Evolutionary conservation across 352 stramenopile genomes (phyloP), one percentile per base, ranked within the genome.

Genomic region (Globisporangium megalacanthum): DNA sequence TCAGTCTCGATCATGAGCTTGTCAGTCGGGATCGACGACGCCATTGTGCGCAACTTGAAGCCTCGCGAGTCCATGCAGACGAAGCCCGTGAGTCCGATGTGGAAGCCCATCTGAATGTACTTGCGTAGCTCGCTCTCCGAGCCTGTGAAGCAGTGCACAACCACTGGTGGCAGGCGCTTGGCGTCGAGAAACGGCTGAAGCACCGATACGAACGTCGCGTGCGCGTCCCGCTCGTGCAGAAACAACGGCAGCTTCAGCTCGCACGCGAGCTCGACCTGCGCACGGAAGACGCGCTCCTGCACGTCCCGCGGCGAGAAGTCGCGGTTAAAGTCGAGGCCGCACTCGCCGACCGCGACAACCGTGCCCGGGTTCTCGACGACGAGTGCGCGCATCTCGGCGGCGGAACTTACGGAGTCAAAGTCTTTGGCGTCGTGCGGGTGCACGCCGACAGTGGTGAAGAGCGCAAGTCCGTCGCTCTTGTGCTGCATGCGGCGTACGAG

Each of bases 321-420:
- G 35, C 94, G 86, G 73, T 98, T 97, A 63, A 98, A 99, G 70
- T 99, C 95, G 15, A 99, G 73, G 44, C 95, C 96, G 60, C 89
- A 98, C 70, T 99, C 96, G 47, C 95, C 96, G 22, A 99, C 77
- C 14, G 95, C 96, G 35, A 91, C 85, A 33, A 97, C 85, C 48
- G 82, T 76, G 37, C 72, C 69, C 7, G 60, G 61, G 46, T 86
- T 64, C 42, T 59, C 31, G 29, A 57, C 35, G 29, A 83, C 77
- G 14, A 91, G 25, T 37, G 66, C 58, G 0, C 70, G 64, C 70
- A 87, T 88, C 58, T 76, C 66, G 0, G 49, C 56, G 11, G 77
- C 56, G 5, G 68, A 77, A 14, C 47, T 50, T 14, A 25, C 42
- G 5, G 70, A 62, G 37, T 78, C 57, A 68, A 96, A 95, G 60